Conservation (phyloP, 225 moss, liverwort and hornwort species). For the Ulota crispa region DNA sequence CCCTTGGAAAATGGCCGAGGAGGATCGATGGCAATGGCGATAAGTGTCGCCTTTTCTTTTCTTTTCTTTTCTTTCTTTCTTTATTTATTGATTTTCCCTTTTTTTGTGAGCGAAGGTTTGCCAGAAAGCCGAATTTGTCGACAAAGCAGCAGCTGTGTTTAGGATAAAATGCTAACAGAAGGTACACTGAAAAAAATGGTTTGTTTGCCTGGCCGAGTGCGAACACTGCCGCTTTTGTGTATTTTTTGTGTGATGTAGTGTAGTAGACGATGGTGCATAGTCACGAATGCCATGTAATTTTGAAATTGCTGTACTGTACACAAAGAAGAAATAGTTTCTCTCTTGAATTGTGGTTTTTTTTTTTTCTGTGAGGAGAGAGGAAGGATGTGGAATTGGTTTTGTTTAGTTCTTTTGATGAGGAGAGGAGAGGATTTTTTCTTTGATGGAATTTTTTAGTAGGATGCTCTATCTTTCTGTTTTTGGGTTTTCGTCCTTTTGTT, state of each 20-base stretch:
- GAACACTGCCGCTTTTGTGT: slow-evolving; percentile 40
- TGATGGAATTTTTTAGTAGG: neutral
- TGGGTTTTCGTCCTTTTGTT: neutral
- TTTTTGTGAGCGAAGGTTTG: slow-evolving; percentile 22
- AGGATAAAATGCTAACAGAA: slow-evolving; percentile 30
- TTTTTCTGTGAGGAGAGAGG: neutral
- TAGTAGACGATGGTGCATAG: slow-evolving; percentile 25
- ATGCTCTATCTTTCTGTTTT: neutral
- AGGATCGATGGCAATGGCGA: slow-evolving; percentile 14
- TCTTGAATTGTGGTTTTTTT: neutral
- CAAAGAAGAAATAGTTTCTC: slow-evolving; percentile 28
- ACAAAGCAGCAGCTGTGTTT: slow-evolving; percentile 24
- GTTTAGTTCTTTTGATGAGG: neutral
- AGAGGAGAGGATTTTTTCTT: neutral
- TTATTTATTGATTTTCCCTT: neutral
- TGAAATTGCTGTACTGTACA: slow-evolving; percentile 54
- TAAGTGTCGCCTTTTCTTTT: neutral
- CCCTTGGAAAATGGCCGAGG: slow-evolving; percentile 4
- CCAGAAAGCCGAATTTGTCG: slow-evolving; percentile 30
- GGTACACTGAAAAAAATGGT: slow-evolving; percentile 8
- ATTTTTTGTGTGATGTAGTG: slow-evolving; percentile 38
- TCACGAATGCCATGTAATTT: slow-evolving; percentile 43
- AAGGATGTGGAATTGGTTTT: slow-evolving; percentile 1
- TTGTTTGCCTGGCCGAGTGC: slow-evolving; percentile 28
- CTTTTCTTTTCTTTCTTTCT: neutral